These are phyloP conservation scores for Clathrospora elynae DNA, from an alignment of 2,329 filamentous ascomycete genomes.

Conservation along the genomic window DNA sequence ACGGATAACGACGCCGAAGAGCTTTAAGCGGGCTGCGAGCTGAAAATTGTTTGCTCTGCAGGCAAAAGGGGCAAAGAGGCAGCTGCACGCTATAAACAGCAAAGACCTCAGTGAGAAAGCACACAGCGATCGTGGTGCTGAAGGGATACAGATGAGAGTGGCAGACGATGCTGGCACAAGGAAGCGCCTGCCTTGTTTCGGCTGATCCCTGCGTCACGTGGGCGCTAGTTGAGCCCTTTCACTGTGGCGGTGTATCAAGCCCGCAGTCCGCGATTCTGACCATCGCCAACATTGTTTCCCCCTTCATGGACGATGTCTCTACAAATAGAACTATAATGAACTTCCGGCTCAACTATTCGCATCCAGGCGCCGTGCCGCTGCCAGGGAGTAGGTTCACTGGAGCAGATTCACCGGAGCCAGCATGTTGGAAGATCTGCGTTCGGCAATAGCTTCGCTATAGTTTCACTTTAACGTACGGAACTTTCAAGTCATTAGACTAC, in stretches of 20 bases:
- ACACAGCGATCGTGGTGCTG: constrained; percentile 33
- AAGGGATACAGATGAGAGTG: constrained; percentile 28
- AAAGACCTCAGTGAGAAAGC: constrained; percentile 31
- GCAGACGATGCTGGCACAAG: constrained; percentile 21
- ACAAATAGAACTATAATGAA: constrained; percentile 9
- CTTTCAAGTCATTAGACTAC: too few species aligned
- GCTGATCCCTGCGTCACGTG: constrained; percentile 24
- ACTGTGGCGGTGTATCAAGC: constrained; percentile 21
- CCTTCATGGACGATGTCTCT: constrained; percentile 30
- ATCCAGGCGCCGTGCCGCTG: constrained; percentile 7
- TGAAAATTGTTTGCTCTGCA: constrained; percentile 22
- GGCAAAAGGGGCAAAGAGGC: constrained; percentile 24
- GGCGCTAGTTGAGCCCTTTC: constrained; percentile 20
- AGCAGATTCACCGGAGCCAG: constrained; percentile 8
- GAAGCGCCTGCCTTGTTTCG: constrained; percentile 24
- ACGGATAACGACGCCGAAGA: constrained; percentile 38
- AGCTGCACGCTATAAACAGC: constrained; percentile 41
- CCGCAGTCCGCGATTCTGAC: constrained; percentile 1
- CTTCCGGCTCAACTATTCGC: not conserved
- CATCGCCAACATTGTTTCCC: constrained; percentile 15
- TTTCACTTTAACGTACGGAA: too few species aligned
- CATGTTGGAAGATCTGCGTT: constrained; percentile 14
- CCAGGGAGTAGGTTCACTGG: constrained; percentile 1
- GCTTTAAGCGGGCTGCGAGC: constrained; percentile 18
- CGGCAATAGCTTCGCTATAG: constrained; percentile 9